Evolutionary conservation across 1,284 basidiomycete species (phyloP).

Genomic region (Irpex lacteus): DNA sequence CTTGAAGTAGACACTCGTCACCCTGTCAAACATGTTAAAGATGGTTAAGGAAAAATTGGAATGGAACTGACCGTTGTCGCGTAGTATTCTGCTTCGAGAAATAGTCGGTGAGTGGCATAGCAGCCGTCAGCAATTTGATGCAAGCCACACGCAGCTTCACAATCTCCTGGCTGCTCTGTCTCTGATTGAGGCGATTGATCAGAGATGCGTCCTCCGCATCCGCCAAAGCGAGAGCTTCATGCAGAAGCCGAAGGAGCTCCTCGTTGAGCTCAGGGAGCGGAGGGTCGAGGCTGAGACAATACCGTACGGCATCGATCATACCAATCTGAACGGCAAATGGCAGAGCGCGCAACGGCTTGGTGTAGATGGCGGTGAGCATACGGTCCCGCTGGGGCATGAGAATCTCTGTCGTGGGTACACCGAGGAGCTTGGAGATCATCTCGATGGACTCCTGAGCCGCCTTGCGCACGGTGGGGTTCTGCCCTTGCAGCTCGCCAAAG

Average conservation of each 20-base stretch:
- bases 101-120: constrained; percentile 94
- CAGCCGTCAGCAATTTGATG: constrained; percentile 89
- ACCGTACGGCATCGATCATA: constrained; percentile 97
- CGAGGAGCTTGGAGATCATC: constrained; percentile 75
- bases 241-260: constrained; percentile 88
- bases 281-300: constrained; percentile 82
- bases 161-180: constrained; percentile 83
- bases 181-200: constrained; percentile 70
- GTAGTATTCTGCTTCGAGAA: constrained; percentile 81
- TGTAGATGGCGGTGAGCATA: constrained; percentile 88
- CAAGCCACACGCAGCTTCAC: constrained; percentile 94
- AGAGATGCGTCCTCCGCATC: constrained; percentile 92
- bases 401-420: constrained; percentile 74
- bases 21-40: constrained; percentile 42
- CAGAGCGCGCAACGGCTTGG: constrained; percentile 94
- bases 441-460: constrained; percentile 85
- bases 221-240: constrained; percentile 93
- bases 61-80: constrained; percentile 68
- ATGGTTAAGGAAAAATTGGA: constrained; percentile 2
- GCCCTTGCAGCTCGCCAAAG: constrained; percentile 86
- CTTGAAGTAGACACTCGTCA: constrained; percentile 98
- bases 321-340: constrained; percentile 97
- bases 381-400: constrained; percentile 86
- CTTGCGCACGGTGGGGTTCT: constrained; percentile 84
- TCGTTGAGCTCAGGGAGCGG: constrained; percentile 90